Conservation (phyloP, 176 grass and related monocot genomes). For the Olyra latifolia region DNA sequence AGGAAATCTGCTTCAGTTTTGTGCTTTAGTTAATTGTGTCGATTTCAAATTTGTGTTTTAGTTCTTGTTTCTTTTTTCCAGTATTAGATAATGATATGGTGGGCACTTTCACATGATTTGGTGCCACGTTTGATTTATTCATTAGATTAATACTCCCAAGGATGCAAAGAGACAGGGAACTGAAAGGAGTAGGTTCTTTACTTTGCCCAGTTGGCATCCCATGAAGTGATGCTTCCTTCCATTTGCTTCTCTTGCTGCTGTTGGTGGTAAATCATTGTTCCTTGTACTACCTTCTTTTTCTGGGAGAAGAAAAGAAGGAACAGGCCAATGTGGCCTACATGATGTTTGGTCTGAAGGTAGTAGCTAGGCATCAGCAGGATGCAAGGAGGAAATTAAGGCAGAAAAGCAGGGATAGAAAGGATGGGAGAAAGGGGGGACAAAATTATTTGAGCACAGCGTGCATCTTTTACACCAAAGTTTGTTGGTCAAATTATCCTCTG, state of each 20-base stretch:
- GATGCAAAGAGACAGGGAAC: slow-evolving; percentile 25
- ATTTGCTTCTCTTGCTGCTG: slow-evolving; percentile 34
- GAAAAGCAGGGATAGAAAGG: slow-evolving; percentile 36
- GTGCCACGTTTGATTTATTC: background rate
- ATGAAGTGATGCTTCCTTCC: slow-evolving; percentile 42
- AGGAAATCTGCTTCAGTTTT: slow-evolving; percentile 28
- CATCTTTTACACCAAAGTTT: slow-evolving; percentile 38
- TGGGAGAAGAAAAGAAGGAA: slow-evolving; percentile 12
- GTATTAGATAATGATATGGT: slow-evolving; percentile 6
- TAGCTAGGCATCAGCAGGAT: slow-evolving; percentile 25
- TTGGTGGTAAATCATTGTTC: slow-evolving; percentile 31
- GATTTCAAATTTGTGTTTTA: slow-evolving; percentile 18
- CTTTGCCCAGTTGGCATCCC: slow-evolving; percentile 48
- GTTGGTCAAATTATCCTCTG: slow-evolving; percentile 28
- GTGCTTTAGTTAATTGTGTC: slow-evolving; percentile 24
- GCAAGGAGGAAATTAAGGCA: slow-evolving; percentile 31
- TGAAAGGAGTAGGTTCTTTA: slow-evolving; percentile 44
- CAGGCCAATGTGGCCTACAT: slow-evolving; percentile 28
- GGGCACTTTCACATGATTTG: slow-evolving; percentile 13
- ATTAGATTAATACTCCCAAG: slow-evolving; percentile 30
- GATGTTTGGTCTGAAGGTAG: slow-evolving; percentile 29
- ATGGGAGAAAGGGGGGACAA: background rate
- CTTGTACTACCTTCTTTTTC: background rate
- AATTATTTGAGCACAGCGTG: slow-evolving; percentile 23
- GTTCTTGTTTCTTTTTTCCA: slow-evolving; percentile 26